Conservation (phyloP, 805 yeast genomes). For the Lachancea dasiensis region DNA sequence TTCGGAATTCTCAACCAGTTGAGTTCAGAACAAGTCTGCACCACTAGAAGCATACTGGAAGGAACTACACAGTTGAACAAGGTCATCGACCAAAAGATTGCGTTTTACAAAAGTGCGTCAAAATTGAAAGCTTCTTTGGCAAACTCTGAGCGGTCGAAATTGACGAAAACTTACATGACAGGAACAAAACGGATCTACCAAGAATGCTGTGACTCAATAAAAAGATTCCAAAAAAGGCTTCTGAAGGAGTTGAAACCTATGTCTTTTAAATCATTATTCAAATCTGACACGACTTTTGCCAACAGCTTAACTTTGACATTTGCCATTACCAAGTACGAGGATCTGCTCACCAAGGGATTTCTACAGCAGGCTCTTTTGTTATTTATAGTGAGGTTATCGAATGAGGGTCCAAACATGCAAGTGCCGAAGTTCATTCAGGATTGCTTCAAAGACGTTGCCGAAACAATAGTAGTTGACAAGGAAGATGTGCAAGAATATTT, state of each 20-base stretch:
- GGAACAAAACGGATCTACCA: slow-evolving; percentile 46
- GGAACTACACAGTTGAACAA: slow-evolving; percentile 50
- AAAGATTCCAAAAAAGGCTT: slow-evolving; percentile 29
- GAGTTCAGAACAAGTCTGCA: slow-evolving; percentile 41
- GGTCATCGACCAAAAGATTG: slow-evolving; percentile 48
- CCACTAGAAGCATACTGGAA: slow-evolving; percentile 52
- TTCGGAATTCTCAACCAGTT: slow-evolving; percentile 51
- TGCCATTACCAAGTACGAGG: slow-evolving; percentile 52
- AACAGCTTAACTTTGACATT: slow-evolving; percentile 49
- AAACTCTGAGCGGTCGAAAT: slow-evolving; percentile 14
- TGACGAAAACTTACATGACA: slow-evolving; percentile 39
- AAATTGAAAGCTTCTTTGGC: slow-evolving; percentile 25
- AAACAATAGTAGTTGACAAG: slow-evolving; percentile 38
- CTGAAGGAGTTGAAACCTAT: slow-evolving; percentile 43
- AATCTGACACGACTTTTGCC: slow-evolving; percentile 47
- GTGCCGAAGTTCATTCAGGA: slow-evolving; percentile 46
- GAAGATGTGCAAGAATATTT: slow-evolving; percentile 52
- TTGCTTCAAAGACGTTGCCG: slow-evolving; percentile 35
- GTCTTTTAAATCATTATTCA: slow-evolving; percentile 53
- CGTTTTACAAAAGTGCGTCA: slow-evolving; percentile 32
- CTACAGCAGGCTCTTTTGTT: slow-evolving; percentile 55
- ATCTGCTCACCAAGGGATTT: slow-evolving; percentile 41
- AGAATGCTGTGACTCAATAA: slow-evolving; percentile 36
- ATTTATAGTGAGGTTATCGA: slow-evolving; percentile 57
- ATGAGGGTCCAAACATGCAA: slow-evolving; percentile 30